These are phyloP conservation scores for Claviceps pusilla DNA, from an alignment of 2,329 filamentous ascomycete species.

Conservation along the genomic window DNA sequence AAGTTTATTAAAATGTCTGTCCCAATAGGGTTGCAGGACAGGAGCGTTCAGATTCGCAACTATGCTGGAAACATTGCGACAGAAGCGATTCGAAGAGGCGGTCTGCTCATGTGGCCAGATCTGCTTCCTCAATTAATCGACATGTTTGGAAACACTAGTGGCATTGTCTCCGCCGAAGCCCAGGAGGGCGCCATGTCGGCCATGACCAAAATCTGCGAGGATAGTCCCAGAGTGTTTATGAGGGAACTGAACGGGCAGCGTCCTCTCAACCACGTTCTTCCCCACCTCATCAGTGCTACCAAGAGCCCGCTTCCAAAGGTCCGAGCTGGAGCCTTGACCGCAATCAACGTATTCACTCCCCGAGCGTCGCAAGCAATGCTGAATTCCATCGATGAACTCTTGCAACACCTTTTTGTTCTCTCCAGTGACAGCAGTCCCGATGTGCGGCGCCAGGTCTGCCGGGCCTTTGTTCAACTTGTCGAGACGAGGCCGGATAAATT, in stretches of 20 bases:
- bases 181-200: slow-evolving; percentile 92
- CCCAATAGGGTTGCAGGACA: slow-evolving; percentile 66
- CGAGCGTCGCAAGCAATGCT: slow-evolving; percentile 71
- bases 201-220: slow-evolving; percentile 89
- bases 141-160: slow-evolving; percentile 58
- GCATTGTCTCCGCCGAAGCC: slow-evolving; percentile 51
- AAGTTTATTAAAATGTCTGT: slow-evolving; percentile 66
- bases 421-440: slow-evolving; percentile 64
- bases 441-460: slow-evolving; percentile 83
- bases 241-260: slow-evolving; percentile 78
- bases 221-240: slow-evolving; percentile 76
- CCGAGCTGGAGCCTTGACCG: slow-evolving; percentile 61
- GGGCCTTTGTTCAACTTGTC: slow-evolving; percentile 81
- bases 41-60: slow-evolving; percentile 66
- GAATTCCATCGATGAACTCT: slow-evolving; percentile 62
- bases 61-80: slow-evolving; percentile 90
- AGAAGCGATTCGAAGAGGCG: slow-evolving; percentile 71
- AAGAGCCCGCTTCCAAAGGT: slow-evolving; percentile 62
- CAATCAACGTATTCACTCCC: slow-evolving; percentile 84
- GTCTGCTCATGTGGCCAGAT: slow-evolving; percentile 81
- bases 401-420: slow-evolving; percentile 70
- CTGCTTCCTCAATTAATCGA: slow-evolving; percentile 69
- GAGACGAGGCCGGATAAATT: slow-evolving; percentile 85
- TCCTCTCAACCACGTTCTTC: slow-evolving; percentile 75
- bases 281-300: slow-evolving; percentile 79